phyloP scores from a whole-genome alignment of 768 basidiomycete genomes.

The Auriculariales sp. region DNA sequence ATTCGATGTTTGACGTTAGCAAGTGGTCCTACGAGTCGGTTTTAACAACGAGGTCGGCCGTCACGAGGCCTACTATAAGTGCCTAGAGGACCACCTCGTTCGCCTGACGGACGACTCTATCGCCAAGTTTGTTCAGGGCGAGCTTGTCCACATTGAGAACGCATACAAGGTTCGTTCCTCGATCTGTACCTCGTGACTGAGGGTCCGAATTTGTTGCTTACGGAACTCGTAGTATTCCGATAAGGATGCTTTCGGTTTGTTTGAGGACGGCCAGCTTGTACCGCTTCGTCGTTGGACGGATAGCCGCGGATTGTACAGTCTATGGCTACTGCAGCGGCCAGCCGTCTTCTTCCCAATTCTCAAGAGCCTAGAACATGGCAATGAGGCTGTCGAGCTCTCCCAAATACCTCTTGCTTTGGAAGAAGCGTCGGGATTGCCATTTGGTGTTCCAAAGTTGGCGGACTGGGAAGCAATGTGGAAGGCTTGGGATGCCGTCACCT shows the following conservation, averaged over 20 bases:
- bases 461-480: slow-evolving; percentile 84
- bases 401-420: not conserved
- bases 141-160: slow-evolving; percentile 74
- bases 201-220: not conserved
- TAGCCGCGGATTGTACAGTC: slow-evolving; percentile 49
- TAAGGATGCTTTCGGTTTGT: slow-evolving; percentile 50
- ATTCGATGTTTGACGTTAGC: slow-evolving; percentile 36
- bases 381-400: slow-evolving; percentile 8
- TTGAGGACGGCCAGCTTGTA: slow-evolving; percentile 61
- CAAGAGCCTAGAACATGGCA: slow-evolving; percentile 19
- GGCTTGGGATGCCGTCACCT: slow-evolving; percentile 75
- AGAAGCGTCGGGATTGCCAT: slow-evolving; percentile 25
- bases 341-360: slow-evolving; percentile 61
- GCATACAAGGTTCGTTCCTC: slow-evolving; percentile 58
- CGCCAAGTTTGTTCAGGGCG: slow-evolving; percentile 48
- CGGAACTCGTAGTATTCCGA: slow-evolving; percentile 53
- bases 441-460: slow-evolving; percentile 51
- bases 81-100: slow-evolving; percentile 44
- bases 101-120: slow-evolving; percentile 30
- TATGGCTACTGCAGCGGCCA: slow-evolving; percentile 88
- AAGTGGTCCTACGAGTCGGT: slow-evolving; percentile 61
- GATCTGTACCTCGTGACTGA: not conserved
- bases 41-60: slow-evolving; percentile 47
- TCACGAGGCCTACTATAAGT: slow-evolving; percentile 76
- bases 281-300: slow-evolving; percentile 82